Evolutionary conservation across 345 rosid species (phyloP).

Genomic region (Xanthoceras sorbifolium): DNA sequence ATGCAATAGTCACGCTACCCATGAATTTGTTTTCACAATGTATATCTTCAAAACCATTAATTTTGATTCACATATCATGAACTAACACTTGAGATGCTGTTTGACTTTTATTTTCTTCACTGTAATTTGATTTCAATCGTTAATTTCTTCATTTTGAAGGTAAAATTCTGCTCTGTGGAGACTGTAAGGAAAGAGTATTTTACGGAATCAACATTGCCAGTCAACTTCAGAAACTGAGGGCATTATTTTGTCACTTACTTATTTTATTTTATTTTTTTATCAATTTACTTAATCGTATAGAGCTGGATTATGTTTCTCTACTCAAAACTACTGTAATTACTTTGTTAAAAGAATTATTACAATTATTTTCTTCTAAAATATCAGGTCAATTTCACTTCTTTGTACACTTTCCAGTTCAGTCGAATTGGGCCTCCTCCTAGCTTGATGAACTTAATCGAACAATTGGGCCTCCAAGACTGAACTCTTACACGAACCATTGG

Average conservation of each 20-base stretch:
- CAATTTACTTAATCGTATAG: neutral
- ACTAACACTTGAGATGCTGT: neutral
- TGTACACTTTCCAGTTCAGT: too few species aligned
- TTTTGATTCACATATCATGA: neutral
- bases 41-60: neutral
- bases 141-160: conserved; percentile 51
- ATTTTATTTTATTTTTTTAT: neutral
- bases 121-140: neutral
- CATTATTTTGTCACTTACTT: neutral
- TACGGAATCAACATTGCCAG: conserved; percentile 73
- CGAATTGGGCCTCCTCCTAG: too few species aligned
- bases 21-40: conserved; percentile 11
- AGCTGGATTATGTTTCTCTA: neutral
- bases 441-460: too few species aligned
- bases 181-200: conserved; percentile 69
- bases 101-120: neutral
- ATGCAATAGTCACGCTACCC: conserved; percentile 25
- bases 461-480: too few species aligned
- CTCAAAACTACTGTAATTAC: too few species aligned
- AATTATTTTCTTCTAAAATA: too few species aligned
- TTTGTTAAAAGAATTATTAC: too few species aligned
- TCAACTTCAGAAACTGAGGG: conserved; percentile 49
- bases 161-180: conserved; percentile 72
- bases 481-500: too few species aligned
- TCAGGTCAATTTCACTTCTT: too few species aligned